Evolutionary conservation across 371 early-diverging fungal species (phyloP).

Genomic region (Lichtheimia corymbifera): DNA sequence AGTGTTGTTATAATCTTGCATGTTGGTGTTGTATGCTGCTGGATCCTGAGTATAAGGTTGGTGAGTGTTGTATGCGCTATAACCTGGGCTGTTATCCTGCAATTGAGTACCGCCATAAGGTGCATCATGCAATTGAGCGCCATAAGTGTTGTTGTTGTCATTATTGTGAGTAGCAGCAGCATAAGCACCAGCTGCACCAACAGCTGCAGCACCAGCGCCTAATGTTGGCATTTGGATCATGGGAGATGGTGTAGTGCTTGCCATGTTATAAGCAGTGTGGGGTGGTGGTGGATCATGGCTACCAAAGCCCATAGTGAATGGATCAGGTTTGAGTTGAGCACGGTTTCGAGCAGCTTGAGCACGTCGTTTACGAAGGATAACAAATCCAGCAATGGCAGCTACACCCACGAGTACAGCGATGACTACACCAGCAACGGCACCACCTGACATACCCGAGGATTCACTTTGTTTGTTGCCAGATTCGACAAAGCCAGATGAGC

Average conservation of each 20-base stretch:
- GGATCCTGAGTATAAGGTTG: too few species aligned
- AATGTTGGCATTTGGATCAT: slow-evolving; percentile 19
- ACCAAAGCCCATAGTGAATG: slow-evolving; percentile 53
- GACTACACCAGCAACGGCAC: slow-evolving; percentile 16
- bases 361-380: slow-evolving; percentile 9
- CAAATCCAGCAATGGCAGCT: slow-evolving; percentile 10
- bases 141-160: too few species aligned
- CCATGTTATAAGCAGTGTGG: slow-evolving; percentile 14
- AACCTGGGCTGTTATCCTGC: too few species aligned
- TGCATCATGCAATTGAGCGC: too few species aligned
- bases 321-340: slow-evolving; percentile 33
- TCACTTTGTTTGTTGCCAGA: neutral
- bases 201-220: slow-evolving; percentile 5
- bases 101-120: too few species aligned
- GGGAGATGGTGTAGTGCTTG: slow-evolving; percentile 1
- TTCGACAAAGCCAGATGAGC: neutral
- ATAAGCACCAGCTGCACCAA: neutral
- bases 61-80: too few species aligned
- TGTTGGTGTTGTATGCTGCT: too few species aligned
- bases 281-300: slow-evolving; percentile 35
- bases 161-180: too few species aligned
- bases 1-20: too few species aligned
- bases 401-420: slow-evolving; percentile 12
- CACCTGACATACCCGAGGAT: slow-evolving; percentile 16
- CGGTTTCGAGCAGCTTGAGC: neutral